Conservation (phyloP, 106 monocot genomes). For the Posidonia australis region DNA sequence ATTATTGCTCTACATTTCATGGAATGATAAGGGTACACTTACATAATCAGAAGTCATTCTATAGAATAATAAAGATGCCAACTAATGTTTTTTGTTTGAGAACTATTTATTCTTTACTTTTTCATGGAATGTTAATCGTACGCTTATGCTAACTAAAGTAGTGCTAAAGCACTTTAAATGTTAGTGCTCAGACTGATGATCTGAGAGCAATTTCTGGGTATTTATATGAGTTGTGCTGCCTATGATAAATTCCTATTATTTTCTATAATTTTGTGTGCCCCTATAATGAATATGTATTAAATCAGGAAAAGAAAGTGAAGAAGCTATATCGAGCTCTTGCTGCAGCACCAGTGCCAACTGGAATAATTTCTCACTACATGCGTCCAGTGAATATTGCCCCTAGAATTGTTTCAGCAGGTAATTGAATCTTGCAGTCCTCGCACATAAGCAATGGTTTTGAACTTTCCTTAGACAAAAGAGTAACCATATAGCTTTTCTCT, state of each 20-base stretch:
- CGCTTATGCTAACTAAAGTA: no score
- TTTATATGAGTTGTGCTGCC: no score
- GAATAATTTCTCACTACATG: constrained; percentile 91
- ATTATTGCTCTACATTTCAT: constrained; percentile 93
- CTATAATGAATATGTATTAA: constrained; percentile 4
- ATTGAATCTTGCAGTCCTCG: background rate
- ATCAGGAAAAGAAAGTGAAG: constrained; percentile 79
- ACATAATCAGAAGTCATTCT: background rate
- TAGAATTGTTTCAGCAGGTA: constrained; percentile 91
- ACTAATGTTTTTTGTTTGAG: background rate
- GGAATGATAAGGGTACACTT: constrained; percentile 81
- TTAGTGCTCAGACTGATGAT: no score
- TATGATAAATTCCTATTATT: no score
- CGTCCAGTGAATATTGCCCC: constrained; percentile 84
- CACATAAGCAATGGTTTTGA: no score
- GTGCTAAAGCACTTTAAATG: no score
- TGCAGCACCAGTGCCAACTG: constrained; percentile 67
- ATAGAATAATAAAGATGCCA: background rate
- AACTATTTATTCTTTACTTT: background rate
- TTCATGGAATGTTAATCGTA: no score
- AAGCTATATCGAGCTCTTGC: constrained; percentile 87
- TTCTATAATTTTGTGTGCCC: no score
- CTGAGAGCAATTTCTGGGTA: no score
- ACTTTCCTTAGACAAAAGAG: no score
- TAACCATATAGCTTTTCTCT: no score